A percentile compares a stretch with the other conserved stretches of the same genome.
Conservation (phyloP, 306 rosid species). For the Crotalaria pallida region DNA sequence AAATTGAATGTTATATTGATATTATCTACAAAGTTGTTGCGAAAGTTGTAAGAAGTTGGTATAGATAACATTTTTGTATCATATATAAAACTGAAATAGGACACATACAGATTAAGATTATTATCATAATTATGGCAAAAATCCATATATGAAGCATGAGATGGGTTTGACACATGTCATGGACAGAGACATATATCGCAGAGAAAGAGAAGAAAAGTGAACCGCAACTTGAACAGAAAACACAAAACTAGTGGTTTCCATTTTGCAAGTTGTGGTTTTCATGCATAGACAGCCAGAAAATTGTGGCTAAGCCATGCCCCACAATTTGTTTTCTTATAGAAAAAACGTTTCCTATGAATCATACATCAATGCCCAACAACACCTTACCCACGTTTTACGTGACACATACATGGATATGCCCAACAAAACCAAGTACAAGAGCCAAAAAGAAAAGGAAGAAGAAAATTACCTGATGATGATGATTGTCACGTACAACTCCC, state of each 20-base stretch:
- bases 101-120: too few species aligned
- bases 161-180: constrained; percentile 22
- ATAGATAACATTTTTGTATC: too few species aligned
- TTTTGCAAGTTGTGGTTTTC: constrained; percentile 33
- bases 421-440: constrained; percentile 12
- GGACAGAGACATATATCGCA: neutral
- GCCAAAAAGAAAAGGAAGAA: constrained; percentile 22
- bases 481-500: neutral
- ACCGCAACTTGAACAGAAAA: constrained; percentile 26
- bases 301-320: constrained; percentile 56
- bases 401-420: constrained; percentile 28
- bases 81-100: too few species aligned
- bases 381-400: constrained; percentile 14
- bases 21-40: too few species aligned
- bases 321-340: constrained; percentile 35
- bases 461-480: constrained; percentile 19
- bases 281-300: constrained; percentile 36
- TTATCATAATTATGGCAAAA: too few species aligned
- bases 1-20: too few species aligned
- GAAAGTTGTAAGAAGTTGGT: too few species aligned
- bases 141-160: neutral
- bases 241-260: constrained; percentile 17
- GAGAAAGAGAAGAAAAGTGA: neutral
- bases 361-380: constrained; percentile 22
- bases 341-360: constrained; percentile 24